Base-by-base conservation (phyloP, 371 early-diverging fungal genomes). In the Mucor racemosus region DNA sequence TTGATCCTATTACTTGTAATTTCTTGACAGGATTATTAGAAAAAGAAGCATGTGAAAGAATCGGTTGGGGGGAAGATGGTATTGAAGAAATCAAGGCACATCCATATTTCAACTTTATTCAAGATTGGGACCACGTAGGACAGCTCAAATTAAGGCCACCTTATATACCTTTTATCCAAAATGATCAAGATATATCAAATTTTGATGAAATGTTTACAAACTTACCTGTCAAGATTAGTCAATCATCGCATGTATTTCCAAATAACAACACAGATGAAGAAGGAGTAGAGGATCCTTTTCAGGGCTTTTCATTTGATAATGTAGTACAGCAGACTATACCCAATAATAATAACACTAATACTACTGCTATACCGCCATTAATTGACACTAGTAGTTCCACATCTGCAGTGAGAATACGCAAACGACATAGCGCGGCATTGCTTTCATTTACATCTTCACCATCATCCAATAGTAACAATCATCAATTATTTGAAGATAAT, bases 21-120 rank as follows among this genome's bases (percentile, higher is more conserved):
- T 78, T 93, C 57, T 75, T 91, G 17, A 73, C 78, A 26, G 88
- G 90, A 60, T 78, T 93, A 0, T 75, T 93, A 7, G 86, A 91
- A 62, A 84, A 91, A 14, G 85, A 92, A 60, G 90, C 93, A 11
- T 69, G 60, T n/a, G 58, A 74, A 19, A 84, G 95, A 46, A 75
- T 93, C 41, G 79, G 92, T 19, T 77, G 77, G 63, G 88, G 86
- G 11, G 73, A 79, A 4, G 56, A 72, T 41, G 92, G 90, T 17
- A 81, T 88, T 3, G 70, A 76, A 7, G 82, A 85, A 10, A 86
- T 94, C 60, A 88, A 90, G 58, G 42, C 69, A 1, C 93, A 93
- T 65, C 82, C 86, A 0, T 94, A 86, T 66, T 92, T 94, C 64
- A 35, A 56, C 10, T 69, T 68, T 6, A 77, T 91, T n/a, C 8